Evolutionary conservation across 805 yeast genomes (phyloP), one percentile per base, ranked within the genome.

Genomic region (Cyberlindnera petersonii): DNA sequence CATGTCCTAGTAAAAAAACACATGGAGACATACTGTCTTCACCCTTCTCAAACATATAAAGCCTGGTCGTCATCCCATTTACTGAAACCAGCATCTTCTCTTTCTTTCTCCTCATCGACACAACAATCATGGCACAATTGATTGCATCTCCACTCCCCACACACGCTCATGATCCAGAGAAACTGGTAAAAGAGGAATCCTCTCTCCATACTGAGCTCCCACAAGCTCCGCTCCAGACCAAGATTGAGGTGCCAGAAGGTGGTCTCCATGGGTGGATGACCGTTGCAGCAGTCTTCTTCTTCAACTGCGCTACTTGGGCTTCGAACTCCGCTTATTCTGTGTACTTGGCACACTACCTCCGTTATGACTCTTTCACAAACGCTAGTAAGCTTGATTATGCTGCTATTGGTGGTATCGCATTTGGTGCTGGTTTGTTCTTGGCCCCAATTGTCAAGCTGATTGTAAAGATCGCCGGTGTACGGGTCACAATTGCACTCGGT

Each of bases 401-500:
- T 19, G 61, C 76, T 3, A 69, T 83, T 46, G 87, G 89, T 4
- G 89, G 91, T 2, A 52, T 83, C 6, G 74, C 83, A 0, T 76
- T 80, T 40, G 61, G 57, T 11, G 26, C 56, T n/a, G 83, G 87
- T 16, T 77, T 82, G 52, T 60, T 71, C 46, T 54, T 77, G 31
- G 64, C 83, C 29, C 91, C 93, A 6, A 38, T 79, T 14, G 67
- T 72, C 2, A 43, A 47, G 26, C 10, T 44, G 5, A n/a, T 45
- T 8, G 19, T 35, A 9, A 26, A 24, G 13, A 16, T 13, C 10
- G 17, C 39, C 35, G 78, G 85, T 2, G 59, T 72, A 39, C 68
- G 66, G 47, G 33, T 52, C 3, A 64, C 76, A 3, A 66, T 75
- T 57, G 38, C 61, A 0, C 18, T 73, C 6, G 93, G 91, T 2